Percentiles rank a stretch among this genome's conserved stretches.
These are phyloP conservation scores for Brassica juncea DNA, from an alignment of 345 rosid genomes.

Conservation along the genomic window DNA sequence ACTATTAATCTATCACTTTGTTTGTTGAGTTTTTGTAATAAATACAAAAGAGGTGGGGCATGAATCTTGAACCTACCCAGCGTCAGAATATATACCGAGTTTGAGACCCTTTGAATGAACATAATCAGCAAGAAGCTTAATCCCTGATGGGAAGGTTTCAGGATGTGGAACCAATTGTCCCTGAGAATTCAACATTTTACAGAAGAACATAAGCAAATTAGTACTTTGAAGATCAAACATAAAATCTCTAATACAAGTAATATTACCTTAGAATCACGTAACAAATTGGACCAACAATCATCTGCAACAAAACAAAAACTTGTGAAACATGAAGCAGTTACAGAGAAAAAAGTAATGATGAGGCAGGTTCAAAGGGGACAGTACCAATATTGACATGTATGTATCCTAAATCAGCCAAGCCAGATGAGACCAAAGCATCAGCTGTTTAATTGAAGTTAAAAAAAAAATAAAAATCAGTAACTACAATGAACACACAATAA, in stretches of 20 bases:
- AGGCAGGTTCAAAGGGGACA: conserved; percentile 9
- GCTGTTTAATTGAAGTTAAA: conserved; percentile 47
- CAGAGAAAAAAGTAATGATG: not conserved
- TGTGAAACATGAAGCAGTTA: conserved; percentile 31
- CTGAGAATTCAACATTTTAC: conserved; percentile 45
- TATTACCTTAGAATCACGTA: conserved; percentile 64
- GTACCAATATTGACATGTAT: conserved; percentile 79
- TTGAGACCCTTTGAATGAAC: conserved; percentile 81
- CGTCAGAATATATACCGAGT: conserved; percentile 98
- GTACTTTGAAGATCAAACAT: not conserved
- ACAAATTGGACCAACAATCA: conserved; percentile 86
- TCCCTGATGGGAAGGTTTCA: conserved; percentile 83
- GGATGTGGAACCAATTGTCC: conserved; percentile 79
- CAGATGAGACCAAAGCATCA: conserved; percentile 86
- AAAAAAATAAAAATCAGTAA: not conserved
- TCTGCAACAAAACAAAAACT: conserved; percentile 49
- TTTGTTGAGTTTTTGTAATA: conserved; percentile 33
- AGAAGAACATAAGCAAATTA: conserved; percentile 6
- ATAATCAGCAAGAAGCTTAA: conserved; percentile 83
- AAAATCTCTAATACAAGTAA: not conserved
- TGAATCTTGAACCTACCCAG: conserved; percentile 73
- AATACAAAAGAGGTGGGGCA: conserved; percentile 8
- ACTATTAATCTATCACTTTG: conserved; percentile 6
- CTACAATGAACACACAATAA: not conserved
- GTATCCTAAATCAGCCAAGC: conserved; percentile 92